A percentile compares a stretch with the other conserved stretches of the same genome.
Evolutionary conservation across 306 rosid genomes (phyloP).

Genomic region (Delonix regia): DNA sequence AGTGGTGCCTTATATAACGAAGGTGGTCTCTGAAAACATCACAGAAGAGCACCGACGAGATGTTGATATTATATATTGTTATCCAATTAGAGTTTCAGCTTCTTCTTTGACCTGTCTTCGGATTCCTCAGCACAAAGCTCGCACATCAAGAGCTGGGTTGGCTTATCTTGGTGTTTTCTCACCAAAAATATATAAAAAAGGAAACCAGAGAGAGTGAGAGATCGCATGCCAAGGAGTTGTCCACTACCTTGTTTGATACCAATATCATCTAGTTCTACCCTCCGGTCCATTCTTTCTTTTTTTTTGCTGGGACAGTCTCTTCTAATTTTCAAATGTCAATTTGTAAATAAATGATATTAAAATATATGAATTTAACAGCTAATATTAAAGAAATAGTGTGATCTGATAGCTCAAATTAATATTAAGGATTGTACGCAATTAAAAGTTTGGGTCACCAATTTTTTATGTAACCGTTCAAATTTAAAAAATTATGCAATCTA

Average conservation of each 20-base stretch:
- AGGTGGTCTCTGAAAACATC: conserved; percentile 14
- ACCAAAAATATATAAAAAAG: conserved; percentile 24
- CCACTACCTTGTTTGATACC: conserved; percentile 6
- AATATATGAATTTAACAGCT: too few species aligned
- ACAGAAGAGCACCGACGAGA: conserved; percentile 43
- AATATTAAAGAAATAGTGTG: too few species aligned
- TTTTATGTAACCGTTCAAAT: too few species aligned
- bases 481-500: too few species aligned
- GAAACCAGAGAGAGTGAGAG: not conserved
- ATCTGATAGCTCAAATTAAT: too few species aligned
- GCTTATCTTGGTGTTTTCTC: conserved; percentile 56
- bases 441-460: too few species aligned
- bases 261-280: not conserved
- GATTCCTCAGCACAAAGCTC: conserved; percentile 70
- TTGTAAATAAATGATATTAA: too few species aligned
- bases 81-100: conserved; percentile 33
- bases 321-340: not conserved
- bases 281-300: not conserved
- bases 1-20: conserved; percentile 14
- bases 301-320: not conserved
- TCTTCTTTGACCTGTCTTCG: conserved; percentile 57
- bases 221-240: conserved; percentile 24
- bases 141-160: conserved; percentile 60
- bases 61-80: conserved; percentile 28
- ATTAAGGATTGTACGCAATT: too few species aligned